phyloP scores from a whole-genome alignment of 176 grass and related monocot species.

The Triticum turgidum region DNA sequence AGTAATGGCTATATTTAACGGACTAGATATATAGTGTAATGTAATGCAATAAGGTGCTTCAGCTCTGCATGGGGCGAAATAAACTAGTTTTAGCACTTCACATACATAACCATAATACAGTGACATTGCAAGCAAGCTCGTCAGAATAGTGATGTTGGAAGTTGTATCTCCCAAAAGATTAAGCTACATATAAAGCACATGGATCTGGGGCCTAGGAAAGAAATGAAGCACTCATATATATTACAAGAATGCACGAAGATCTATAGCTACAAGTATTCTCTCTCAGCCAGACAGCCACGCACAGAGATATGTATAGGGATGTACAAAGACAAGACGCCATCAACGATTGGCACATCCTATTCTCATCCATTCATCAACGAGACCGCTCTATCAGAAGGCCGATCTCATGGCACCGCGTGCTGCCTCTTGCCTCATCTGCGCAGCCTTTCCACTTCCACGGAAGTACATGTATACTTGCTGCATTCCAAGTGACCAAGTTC shows the following conservation, averaged over 20 bases:
- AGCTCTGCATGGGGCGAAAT: neutral
- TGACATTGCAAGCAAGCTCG: neutral
- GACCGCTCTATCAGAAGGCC: constrained; percentile 52
- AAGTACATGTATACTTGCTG: constrained; percentile 94
- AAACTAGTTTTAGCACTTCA: constrained; percentile 21
- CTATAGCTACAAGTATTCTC: constrained; percentile 26
- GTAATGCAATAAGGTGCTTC: constrained; percentile 32
- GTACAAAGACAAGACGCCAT: constrained; percentile 28
- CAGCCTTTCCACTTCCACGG: constrained; percentile 82
- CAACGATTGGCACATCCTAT: constrained; percentile 19
- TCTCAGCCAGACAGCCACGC: neutral
- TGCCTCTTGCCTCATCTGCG: constrained; percentile 66
- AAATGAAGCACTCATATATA: constrained; percentile 37
- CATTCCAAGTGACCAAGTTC: constrained; percentile 17
- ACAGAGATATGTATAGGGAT: constrained; percentile 31
- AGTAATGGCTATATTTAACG: neutral
- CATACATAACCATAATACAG: neutral
- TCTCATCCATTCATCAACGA: constrained; percentile 35
- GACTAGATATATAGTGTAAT: neutral
- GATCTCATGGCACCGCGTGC: constrained; percentile 63
- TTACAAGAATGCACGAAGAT: constrained; percentile 38
- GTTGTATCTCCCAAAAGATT: neutral
- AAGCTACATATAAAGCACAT: constrained; percentile 35
- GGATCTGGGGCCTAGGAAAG: constrained; percentile 30
- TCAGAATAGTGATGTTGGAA: neutral